A percentile compares a stretch with the other conserved stretches of the same genome.
Conservation (phyloP, 1,284 basidiomycete species). For the Leccinum fuscescens region DNA sequence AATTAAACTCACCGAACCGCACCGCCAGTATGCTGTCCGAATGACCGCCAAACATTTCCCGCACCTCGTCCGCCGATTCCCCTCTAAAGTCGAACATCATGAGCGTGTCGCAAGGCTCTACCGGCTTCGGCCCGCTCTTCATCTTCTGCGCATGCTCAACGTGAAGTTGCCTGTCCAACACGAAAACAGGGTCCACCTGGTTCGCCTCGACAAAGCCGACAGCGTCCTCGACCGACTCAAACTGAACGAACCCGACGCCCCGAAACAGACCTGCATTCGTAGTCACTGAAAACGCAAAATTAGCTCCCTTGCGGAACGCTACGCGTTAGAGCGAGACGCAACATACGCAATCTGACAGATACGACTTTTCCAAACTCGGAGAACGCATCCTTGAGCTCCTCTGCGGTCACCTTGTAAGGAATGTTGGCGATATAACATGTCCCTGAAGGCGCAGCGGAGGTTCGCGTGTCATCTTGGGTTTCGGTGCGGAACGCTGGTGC, state of each 20-base stretch:
- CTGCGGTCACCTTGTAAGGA: constrained; percentile 40
- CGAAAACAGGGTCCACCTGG: constrained; percentile 40
- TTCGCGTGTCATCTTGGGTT: background rate
- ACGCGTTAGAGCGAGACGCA: background rate
- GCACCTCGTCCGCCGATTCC: constrained; percentile 20
- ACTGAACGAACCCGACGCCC: constrained; percentile 48
- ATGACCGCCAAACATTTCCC: constrained; percentile 24
- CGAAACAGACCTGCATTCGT: constrained; percentile 36
- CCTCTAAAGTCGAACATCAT: constrained; percentile 38
- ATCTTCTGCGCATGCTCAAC: constrained; percentile 35
- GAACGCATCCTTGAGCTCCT: constrained; percentile 39
- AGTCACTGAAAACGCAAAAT: constrained; percentile 21
- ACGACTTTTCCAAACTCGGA: constrained; percentile 37
- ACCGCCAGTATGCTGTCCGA: constrained; percentile 19
- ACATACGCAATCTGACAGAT: constrained; percentile 36
- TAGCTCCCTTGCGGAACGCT: constrained; percentile 1
- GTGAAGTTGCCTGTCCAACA: constrained; percentile 43
- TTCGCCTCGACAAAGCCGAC: constrained; percentile 35
- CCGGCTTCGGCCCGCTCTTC: background rate
- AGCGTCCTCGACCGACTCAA: constrained; percentile 36
- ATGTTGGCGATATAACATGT: constrained; percentile 47
- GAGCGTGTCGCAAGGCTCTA: constrained; percentile 39
- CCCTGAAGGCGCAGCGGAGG: constrained; percentile 20
- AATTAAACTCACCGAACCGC: constrained; percentile 24
- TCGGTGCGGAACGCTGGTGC: constrained; percentile 8